A percentile compares a stretch with the other conserved stretches of the same genome.
Conservation (phyloP, 2,329 filamentous ascomycete genomes). For the Fonsecaea monophora region DNA sequence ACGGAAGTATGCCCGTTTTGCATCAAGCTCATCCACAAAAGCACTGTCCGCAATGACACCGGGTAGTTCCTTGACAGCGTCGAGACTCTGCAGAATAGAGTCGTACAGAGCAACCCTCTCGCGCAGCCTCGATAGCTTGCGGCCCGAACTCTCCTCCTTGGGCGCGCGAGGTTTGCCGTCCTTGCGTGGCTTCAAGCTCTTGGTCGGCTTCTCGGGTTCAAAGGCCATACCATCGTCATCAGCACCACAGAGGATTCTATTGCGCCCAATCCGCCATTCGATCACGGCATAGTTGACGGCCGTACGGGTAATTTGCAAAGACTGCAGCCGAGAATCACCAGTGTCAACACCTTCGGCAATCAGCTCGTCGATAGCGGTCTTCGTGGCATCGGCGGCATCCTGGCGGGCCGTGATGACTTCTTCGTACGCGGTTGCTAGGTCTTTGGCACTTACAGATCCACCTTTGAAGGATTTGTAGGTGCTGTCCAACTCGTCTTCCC, state of each 20-base stretch:
- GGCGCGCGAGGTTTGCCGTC: conserved; percentile 54
- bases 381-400: conserved; percentile 91
- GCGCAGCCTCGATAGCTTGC: conserved; percentile 78
- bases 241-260: conserved; percentile 83
- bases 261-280: conserved; percentile 92
- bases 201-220: conserved; percentile 53
- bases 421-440: conserved; percentile 87
- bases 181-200: conserved; percentile 60
- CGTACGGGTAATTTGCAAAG: conserved; percentile 87
- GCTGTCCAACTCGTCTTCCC: conserved; percentile 58
- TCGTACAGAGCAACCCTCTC: conserved; percentile 91
- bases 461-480: conserved; percentile 27
- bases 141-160: conserved; percentile 72
- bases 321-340: conserved; percentile 86
- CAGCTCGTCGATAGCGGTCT: conserved; percentile 90
- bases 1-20: conserved; percentile 81
- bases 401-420: conserved; percentile 88
- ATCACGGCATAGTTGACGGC: conserved; percentile 94
- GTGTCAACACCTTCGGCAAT: conserved; percentile 81
- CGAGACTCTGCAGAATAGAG: conserved; percentile 85
- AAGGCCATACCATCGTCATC: conserved; percentile 75
- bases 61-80: conserved; percentile 85
- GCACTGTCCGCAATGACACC: conserved; percentile 83
- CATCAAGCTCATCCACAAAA: conserved; percentile 78
- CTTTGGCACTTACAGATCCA: conserved; percentile 58